phyloP scores from a whole-genome alignment of 2,329 filamentous ascomycete genomes.

The Phialophora chinensis region DNA sequence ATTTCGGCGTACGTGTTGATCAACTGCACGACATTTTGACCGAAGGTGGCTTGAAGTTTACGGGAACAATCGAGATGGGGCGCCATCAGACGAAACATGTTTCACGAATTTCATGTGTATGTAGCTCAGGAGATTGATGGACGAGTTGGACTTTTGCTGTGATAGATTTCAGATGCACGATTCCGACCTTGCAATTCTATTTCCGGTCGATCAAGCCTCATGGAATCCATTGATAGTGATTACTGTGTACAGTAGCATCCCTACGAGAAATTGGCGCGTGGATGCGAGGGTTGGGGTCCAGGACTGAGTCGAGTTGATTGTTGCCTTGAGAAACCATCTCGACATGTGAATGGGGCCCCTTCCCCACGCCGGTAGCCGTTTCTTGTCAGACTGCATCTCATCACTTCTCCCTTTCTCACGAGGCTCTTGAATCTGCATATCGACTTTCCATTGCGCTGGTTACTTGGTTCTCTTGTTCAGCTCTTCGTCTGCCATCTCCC shows the following conservation, averaged over 20 bases:
- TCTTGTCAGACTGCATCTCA: constrained; percentile 20
- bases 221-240: neutral
- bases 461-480: neutral
- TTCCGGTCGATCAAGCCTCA: neutral
- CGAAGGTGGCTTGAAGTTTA: neutral
- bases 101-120: constrained; percentile 18
- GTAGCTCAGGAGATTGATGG: constrained; percentile 2
- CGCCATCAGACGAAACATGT: neutral
- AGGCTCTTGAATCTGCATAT: neutral
- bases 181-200: neutral
- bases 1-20: neutral
- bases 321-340: constrained; percentile 3
- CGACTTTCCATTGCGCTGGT: neutral
- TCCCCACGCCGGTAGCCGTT: constrained; percentile 16
- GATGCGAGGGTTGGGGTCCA: neutral
- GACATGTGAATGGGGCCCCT: constrained; percentile 9
- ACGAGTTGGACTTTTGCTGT: neutral
- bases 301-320: neutral
- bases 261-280: neutral
- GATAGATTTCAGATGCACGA: constrained; percentile 4
- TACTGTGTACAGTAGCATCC: neutral
- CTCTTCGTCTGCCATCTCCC: neutral
- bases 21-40: neutral
- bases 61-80: neutral
- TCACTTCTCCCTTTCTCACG: neutral